Percentiles rank a stretch among this genome's conserved stretches.
Evolutionary conservation across 495 filamentous ascomycete genomes (phyloP).

Genomic region (Annulohypoxylon nitens): DNA sequence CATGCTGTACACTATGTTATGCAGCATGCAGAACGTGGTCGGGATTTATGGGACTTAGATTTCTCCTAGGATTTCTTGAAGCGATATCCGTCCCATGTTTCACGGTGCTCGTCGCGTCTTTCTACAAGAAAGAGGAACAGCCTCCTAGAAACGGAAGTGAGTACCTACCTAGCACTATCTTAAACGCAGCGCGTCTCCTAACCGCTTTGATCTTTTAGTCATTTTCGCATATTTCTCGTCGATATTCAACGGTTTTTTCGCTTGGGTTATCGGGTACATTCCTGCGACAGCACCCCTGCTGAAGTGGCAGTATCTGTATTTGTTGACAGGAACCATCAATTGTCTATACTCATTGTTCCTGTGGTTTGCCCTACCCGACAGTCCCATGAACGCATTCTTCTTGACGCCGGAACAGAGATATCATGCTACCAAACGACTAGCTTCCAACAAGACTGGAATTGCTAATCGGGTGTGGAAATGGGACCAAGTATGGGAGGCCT

Average conservation of each 20-base stretch:
- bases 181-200: conserved; percentile 22
- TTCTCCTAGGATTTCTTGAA: conserved; percentile 42
- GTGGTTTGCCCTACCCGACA: conserved; percentile 47
- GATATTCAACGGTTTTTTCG: conserved; percentile 62
- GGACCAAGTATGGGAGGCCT: conserved; percentile 47
- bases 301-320: conserved; percentile 47
- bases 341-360: conserved; percentile 44
- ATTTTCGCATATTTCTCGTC: conserved; percentile 46
- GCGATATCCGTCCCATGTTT: conserved; percentile 34
- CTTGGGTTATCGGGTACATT: conserved; percentile 61
- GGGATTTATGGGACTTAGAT: conserved; percentile 50
- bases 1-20: conserved; percentile 42
- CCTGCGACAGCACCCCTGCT: conserved; percentile 44
- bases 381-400: conserved; percentile 47
- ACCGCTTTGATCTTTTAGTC: conserved; percentile 9
- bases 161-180: conserved; percentile 48
- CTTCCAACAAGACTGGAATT: conserved; percentile 42
- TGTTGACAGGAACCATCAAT: conserved; percentile 49
- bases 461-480: conserved; percentile 45
- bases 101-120: conserved; percentile 38
- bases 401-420: conserved; percentile 45
- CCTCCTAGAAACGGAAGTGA: conserved; percentile 60
- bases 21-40: conserved; percentile 45
- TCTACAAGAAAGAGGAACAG: conserved; percentile 45
- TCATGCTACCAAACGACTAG: conserved; percentile 40